These are phyloP conservation scores for Taphrina sp. DNA, from an alignment of 1,139 yeast genomes.

Conservation along the genomic window DNA sequence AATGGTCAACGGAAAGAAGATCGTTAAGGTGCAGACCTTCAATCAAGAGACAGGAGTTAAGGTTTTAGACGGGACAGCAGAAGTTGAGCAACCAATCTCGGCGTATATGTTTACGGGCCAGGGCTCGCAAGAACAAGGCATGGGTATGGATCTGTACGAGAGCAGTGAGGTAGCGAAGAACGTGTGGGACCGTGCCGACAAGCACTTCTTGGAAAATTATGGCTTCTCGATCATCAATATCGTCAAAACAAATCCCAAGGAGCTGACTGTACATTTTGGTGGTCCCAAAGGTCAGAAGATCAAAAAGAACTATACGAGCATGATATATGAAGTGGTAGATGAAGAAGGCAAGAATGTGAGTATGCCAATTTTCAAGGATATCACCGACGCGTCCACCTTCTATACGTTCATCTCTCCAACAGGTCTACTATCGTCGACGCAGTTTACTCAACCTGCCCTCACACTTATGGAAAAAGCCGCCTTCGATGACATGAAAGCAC, in stretches of 20 bases:
- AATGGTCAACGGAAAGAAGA: constrained; percentile 98
- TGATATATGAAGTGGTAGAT: constrained; percentile 95
- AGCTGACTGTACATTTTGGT: constrained; percentile 92
- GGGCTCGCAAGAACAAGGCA: constrained; percentile 99
- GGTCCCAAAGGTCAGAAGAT: constrained; percentile 96
- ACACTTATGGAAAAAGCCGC: constrained; percentile 99
- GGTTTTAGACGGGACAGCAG: constrained; percentile 93
- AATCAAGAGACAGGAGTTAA: constrained; percentile 72
- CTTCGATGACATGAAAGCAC: constrained; percentile 92
- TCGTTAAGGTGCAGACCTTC: constrained; percentile 84
- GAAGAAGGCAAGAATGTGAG: constrained; percentile 79
- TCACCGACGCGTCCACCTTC: constrained; percentile 75
- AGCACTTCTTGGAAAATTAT: constrained; percentile 84
- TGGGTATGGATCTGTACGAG: constrained; percentile 98
- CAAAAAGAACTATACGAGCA: constrained; percentile 88
- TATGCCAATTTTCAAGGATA: constrained; percentile 92
- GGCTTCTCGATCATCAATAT: constrained; percentile 96
- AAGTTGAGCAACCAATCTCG: constrained; percentile 95
- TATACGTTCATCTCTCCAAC: constrained; percentile 89
- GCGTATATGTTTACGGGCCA: constrained; percentile 98
- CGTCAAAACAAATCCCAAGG: constrained; percentile 93
- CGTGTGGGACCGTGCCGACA: constrained; percentile 98
- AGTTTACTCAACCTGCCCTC: constrained; percentile 98
- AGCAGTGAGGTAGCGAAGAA: constrained; percentile 87
- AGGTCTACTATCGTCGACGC: constrained; percentile 96